Conservation (phyloP, 2,329 filamentous ascomycete species). For the Aspergillus thermomutatus region DNA sequence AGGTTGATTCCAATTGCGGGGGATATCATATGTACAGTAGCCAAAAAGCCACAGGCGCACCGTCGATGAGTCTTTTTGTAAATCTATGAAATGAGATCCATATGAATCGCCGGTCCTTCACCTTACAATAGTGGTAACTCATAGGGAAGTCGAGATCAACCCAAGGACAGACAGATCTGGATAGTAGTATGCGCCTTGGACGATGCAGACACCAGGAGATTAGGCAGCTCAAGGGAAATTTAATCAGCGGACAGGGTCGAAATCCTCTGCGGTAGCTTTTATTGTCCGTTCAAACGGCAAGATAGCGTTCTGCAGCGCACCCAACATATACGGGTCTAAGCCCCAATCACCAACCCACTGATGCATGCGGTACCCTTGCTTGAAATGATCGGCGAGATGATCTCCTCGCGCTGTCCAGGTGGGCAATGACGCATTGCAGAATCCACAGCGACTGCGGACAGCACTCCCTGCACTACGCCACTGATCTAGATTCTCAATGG, state of each 20-base stretch:
- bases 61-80: too few species aligned
- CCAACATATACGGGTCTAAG: conserved; percentile 34
- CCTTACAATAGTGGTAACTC: too few species aligned
- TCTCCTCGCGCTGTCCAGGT: conserved; percentile 52
- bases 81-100: too few species aligned
- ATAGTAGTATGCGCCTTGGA: too few species aligned
- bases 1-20: too few species aligned
- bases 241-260: background rate
- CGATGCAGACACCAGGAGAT: background rate
- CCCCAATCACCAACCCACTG: conserved; percentile 57
- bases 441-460: conserved; percentile 54
- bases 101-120: too few species aligned
- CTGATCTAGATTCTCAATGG: conserved; percentile 49
- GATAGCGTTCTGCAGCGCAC: conserved; percentile 33
- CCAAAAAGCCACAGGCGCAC: too few species aligned
- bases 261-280: background rate
- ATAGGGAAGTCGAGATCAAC: too few species aligned
- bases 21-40: too few species aligned
- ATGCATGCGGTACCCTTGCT: conserved; percentile 50
- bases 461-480: conserved; percentile 54
- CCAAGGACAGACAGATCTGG: too few species aligned
- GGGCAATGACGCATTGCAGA: conserved; percentile 47
- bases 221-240: too few species aligned
- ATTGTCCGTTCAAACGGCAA: conserved; percentile 23
- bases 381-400: conserved; percentile 55